Evolutionary conservation across 2,329 filamentous ascomycete species (phyloP).

Genomic region (Zymoseptoria passerinii): DNA sequence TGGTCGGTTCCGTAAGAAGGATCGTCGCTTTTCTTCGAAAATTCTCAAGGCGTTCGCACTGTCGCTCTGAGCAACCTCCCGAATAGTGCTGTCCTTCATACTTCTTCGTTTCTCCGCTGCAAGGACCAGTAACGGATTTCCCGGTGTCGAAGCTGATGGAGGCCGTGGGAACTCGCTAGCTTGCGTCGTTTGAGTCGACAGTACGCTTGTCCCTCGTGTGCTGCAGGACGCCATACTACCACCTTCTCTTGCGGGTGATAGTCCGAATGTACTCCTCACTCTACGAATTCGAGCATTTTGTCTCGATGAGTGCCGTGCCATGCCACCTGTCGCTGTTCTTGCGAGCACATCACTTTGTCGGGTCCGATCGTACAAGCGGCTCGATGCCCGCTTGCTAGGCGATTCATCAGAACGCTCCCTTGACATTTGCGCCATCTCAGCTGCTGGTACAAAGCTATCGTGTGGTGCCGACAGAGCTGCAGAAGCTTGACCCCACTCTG

Average conservation of each 20-base stretch:
- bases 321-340: slow-evolving; percentile 20
- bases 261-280: slow-evolving; percentile 18
- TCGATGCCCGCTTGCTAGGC: slow-evolving; percentile 25
- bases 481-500: slow-evolving; percentile 32
- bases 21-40: slow-evolving; percentile 35
- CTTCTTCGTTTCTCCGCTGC: slow-evolving; percentile 30
- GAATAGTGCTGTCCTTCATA: slow-evolving; percentile 27
- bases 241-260: slow-evolving; percentile 23
- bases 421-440: slow-evolving; percentile 33
- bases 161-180: slow-evolving; percentile 32
- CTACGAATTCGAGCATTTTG: slow-evolving; percentile 15
- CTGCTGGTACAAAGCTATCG: slow-evolving; percentile 37
- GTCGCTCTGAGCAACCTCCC: slow-evolving; percentile 31
- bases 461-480: slow-evolving; percentile 33
- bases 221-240: slow-evolving; percentile 33
- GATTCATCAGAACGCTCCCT: slow-evolving; percentile 25
- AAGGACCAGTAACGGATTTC: slow-evolving; percentile 19
- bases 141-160: slow-evolving; percentile 22
- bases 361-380: slow-evolving; percentile 26
- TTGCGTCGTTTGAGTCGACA: slow-evolving; percentile 32
- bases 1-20: slow-evolving; percentile 36
- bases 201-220: slow-evolving; percentile 33
- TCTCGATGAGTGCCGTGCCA: slow-evolving; percentile 25
- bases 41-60: slow-evolving; percentile 32
- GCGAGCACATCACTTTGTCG: slow-evolving; percentile 21